Evolutionary conservation across 2,329 filamentous ascomycete genomes (phyloP).

Genomic region (Chrysosporium queenslandicum): DNA sequence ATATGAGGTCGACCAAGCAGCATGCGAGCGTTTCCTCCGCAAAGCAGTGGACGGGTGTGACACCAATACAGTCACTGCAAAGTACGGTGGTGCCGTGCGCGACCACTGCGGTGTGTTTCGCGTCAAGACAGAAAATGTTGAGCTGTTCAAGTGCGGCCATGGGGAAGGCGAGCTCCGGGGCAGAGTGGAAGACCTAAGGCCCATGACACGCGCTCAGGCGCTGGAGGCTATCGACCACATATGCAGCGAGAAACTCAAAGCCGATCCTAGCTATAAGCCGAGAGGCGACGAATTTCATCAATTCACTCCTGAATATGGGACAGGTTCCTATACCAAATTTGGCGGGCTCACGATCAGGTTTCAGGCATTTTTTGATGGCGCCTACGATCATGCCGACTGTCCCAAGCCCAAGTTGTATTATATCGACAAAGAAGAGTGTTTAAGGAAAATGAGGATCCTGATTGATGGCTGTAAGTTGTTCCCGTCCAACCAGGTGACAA

Average conservation of each 20-base stretch:
- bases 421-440: not conserved
- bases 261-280: not conserved
- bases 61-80: not conserved
- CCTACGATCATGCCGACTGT: not conserved
- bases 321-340: not conserved
- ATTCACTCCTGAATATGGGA: not conserved
- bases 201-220: not conserved
- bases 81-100: slow-evolving; percentile 1
- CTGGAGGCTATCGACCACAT: not conserved
- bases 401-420: not conserved
- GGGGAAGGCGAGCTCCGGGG: not conserved
- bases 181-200: not conserved
- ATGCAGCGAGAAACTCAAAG: not conserved
- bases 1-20: slow-evolving; percentile 8
- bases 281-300: not conserved
- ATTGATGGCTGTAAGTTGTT: slow-evolving; percentile 5
- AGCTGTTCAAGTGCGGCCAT: not conserved
- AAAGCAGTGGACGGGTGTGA: slow-evolving; percentile 7
- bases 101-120: slow-evolving; percentile 9
- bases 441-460: slow-evolving; percentile 1
- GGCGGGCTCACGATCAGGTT: not conserved
- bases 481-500: not conserved
- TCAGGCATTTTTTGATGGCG: not conserved
- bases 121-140: slow-evolving; percentile 7
- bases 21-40: slow-evolving; percentile 6